phyloP scores from a whole-genome alignment of 1,284 basidiomycete genomes.

The Microbotryum intermedium region DNA sequence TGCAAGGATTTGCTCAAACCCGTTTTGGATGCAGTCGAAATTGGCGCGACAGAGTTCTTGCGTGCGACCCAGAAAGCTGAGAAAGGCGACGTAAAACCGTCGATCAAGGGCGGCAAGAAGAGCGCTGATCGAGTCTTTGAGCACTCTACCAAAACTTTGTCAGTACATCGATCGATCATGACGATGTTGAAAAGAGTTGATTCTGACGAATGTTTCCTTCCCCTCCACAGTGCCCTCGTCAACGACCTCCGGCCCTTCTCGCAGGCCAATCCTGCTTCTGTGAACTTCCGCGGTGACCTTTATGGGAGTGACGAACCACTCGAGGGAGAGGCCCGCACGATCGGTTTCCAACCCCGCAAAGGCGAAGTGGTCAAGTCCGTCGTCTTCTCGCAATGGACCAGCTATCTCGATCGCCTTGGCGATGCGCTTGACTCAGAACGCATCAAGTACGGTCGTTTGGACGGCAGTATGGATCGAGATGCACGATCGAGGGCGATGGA shows the following conservation, averaged over 20 bases:
- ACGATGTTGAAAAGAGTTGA: background rate
- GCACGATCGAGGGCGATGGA: conserved; percentile 66
- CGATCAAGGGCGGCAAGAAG: conserved; percentile 5
- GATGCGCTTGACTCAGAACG: conserved; percentile 62
- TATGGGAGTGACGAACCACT: background rate
- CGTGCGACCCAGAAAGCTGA: conserved; percentile 11
- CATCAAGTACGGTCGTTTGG: conserved; percentile 72
- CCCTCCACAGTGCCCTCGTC: conserved; percentile 24
- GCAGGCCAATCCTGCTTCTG: conserved; percentile 34
- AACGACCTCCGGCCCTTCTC: conserved; percentile 35
- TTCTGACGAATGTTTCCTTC: background rate
- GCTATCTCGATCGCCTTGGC: conserved; percentile 90
- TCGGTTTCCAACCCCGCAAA: conserved; percentile 50
- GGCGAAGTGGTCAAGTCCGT: conserved; percentile 67
- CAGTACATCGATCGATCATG: background rate
- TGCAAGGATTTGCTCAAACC: conserved; percentile 49
- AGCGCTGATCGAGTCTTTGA: conserved; percentile 26
- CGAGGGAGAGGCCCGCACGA: conserved; percentile 30
- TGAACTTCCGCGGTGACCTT: conserved; percentile 22
- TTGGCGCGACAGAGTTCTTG: conserved; percentile 27
- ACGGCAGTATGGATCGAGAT: conserved; percentile 85
- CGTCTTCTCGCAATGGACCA: conserved; percentile 94
- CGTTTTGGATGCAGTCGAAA: conserved; percentile 31
- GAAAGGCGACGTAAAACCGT: background rate
- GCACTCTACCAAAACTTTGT: conserved; percentile 34